phyloP scores from a whole-genome alignment of 352 stramenopile genomes.

The Aphanomyces euteiches region DNA sequence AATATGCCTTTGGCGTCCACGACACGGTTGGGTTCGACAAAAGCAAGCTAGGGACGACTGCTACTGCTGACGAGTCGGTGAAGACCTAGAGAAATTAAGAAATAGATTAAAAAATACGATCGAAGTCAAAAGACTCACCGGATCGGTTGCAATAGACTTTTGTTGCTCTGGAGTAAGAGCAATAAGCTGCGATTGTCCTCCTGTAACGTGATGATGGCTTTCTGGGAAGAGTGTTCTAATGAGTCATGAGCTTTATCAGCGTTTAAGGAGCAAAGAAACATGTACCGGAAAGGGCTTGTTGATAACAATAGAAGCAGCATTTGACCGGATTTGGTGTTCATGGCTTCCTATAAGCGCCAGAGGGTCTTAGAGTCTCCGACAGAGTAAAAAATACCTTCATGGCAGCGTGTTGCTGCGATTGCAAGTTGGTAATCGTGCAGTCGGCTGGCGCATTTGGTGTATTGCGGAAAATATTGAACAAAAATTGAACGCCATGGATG shows the following conservation, averaged over 20 bases:
- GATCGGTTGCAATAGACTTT: background rate
- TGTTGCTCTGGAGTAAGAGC: conserved; percentile 6
- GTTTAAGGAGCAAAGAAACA: background rate
- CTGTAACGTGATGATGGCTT: conserved; percentile 29
- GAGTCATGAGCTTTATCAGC: background rate
- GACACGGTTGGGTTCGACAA: conserved; percentile 10
- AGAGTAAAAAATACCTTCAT: conserved; percentile 48
- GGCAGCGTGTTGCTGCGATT: conserved; percentile 70
- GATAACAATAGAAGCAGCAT: conserved; percentile 79
- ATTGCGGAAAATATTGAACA: conserved; percentile 83
- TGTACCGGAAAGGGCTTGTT: conserved; percentile 74
- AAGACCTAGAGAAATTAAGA: conserved; percentile 34
- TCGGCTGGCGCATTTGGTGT: conserved; percentile 73
- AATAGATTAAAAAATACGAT: background rate
- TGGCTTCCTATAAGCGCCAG: conserved; percentile 45
- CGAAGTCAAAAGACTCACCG: background rate
- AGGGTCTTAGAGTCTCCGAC: background rate
- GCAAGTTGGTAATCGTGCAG: conserved; percentile 81
- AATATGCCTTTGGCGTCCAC: conserved; percentile 58
- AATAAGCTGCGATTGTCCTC: conserved; percentile 5
- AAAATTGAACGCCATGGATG: conserved; percentile 83
- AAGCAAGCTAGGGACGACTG: background rate
- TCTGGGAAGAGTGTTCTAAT: conserved; percentile 45
- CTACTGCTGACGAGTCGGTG: background rate
- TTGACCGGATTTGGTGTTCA: conserved; percentile 77